Evolutionary conservation across 371 early-diverging fungal species (phyloP).

Genomic region (Mucor lusitanicus): DNA sequence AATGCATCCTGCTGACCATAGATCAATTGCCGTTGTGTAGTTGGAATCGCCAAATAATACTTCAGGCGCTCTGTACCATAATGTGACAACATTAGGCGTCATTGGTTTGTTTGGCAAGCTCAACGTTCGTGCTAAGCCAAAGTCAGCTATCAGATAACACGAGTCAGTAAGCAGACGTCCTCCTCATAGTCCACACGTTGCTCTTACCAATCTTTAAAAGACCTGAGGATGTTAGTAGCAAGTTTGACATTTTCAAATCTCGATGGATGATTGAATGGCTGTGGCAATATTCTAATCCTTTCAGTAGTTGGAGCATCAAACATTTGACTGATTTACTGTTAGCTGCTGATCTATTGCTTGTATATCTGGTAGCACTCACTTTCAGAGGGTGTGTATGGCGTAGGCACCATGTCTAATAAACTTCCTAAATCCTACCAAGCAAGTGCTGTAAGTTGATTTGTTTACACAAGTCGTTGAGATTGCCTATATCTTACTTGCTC

Average conservation of each 20-base stretch:
- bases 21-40: slow-evolving; percentile 86
- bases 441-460: not conserved
- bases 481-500: slow-evolving; percentile 53
- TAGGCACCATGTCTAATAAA: slow-evolving; percentile 62
- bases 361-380: slow-evolving; percentile 29
- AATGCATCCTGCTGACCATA: slow-evolving; percentile 93
- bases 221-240: slow-evolving; percentile 73
- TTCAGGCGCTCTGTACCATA: slow-evolving; percentile 97
- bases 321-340: slow-evolving; percentile 66
- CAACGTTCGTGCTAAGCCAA: slow-evolving; percentile 84
- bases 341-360: not conserved
- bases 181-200: not conserved
- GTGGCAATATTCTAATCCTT: slow-evolving; percentile 81
- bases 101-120: slow-evolving; percentile 69
- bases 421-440: slow-evolving; percentile 63
- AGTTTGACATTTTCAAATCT: slow-evolving; percentile 88
- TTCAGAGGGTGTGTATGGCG: slow-evolving; percentile 64
- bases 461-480: not conserved
- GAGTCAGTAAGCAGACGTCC: not conserved
- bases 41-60: slow-evolving; percentile 77
- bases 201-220: slow-evolving; percentile 70
- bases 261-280: slow-evolving; percentile 75
- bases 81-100: slow-evolving; percentile 94
- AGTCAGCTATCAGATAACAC: slow-evolving; percentile 68
- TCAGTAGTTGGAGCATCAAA: slow-evolving; percentile 76